Base-by-base conservation (phyloP, 352 stramenopile species). In the Stramenopiles sp. region DNA sequence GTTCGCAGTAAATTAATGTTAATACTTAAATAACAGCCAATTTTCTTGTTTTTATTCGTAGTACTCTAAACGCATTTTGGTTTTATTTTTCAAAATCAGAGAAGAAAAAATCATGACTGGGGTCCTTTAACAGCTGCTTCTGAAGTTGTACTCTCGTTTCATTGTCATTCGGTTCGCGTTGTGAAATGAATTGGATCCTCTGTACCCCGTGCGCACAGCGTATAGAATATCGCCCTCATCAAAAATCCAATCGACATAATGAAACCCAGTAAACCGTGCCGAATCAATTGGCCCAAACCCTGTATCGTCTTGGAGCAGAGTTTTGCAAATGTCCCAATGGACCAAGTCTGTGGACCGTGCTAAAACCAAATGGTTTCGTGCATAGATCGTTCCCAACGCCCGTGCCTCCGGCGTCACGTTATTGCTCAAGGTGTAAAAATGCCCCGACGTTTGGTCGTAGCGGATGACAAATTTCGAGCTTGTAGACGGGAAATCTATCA, bases 221-320 rank as follows among this genome's bases (percentile, higher is more conserved):
- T 35, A 35, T 4, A 71, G 33, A 6, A 71, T 71, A 6, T 71
- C 35, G 33, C 35, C 53, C 4, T 71, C 53, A 71, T 71, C 53
- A 71, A 71, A 71, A 71, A 35, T 31, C 53, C 53, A 71, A 6
- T 71, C 53, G 35, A 71, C 53, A 71, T 71, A 71, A 71, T 71
- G 53, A 6, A 71, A 71, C 6, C 53, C 53, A 2, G 53, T 71
- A 6, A 35, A 71, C 2, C 53, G 53, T 4, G 35, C 35, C 2
- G 53, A 71, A 71, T 71, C 53, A 2, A 2, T 33, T 33, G 35
- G 33, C 33, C 35, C 53, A 71, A 71, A 71, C 4, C 53, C 53
- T 4, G 53, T 71, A 6, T 71, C 53, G 35, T 71, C 53, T 2
- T 71, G 53, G 6, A 71, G 6, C 33, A 71, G 33, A 71, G 35